These are phyloP conservation scores for Peronospora farinosa DNA, from an alignment of 352 stramenopile species.

Conservation along the genomic window DNA sequence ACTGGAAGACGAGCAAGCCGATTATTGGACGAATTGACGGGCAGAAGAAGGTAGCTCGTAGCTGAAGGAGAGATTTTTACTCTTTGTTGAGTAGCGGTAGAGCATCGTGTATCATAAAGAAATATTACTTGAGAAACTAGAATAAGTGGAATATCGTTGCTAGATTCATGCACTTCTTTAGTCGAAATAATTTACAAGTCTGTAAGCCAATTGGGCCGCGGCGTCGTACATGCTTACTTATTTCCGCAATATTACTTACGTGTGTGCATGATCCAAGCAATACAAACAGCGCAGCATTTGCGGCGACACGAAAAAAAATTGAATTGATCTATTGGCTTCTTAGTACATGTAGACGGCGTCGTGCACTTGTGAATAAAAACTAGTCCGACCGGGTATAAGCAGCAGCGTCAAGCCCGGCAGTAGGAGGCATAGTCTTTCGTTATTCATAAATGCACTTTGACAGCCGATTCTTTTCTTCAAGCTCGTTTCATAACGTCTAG, in stretches of 20 bases:
- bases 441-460: conserved; percentile 9
- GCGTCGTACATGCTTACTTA: conserved; percentile 23
- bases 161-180: not conserved
- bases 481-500: conserved; percentile 31
- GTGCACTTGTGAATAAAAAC: conserved; percentile 28
- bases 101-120: conserved; percentile 39
- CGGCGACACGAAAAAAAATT: conserved; percentile 24
- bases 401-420: conserved; percentile 5
- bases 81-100: conserved; percentile 38
- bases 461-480: conserved; percentile 14
- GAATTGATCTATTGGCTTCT: conserved; percentile 27
- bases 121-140: conserved; percentile 30
- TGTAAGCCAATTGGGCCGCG: not conserved
- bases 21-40: conserved; percentile 21
- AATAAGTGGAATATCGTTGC: not conserved
- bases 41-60: conserved; percentile 29
- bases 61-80: conserved; percentile 17
- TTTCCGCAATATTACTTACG: conserved; percentile 30
- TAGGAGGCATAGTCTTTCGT: not conserved
- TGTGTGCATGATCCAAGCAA: conserved; percentile 9
- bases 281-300: not conserved
- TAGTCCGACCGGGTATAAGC: conserved; percentile 17
- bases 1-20: conserved; percentile 18
- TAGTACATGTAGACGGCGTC: conserved; percentile 20
- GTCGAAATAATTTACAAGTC: not conserved